Conservation (phyloP, 371 early-diverging fungal species). For the Mortierella sp. region DNA sequence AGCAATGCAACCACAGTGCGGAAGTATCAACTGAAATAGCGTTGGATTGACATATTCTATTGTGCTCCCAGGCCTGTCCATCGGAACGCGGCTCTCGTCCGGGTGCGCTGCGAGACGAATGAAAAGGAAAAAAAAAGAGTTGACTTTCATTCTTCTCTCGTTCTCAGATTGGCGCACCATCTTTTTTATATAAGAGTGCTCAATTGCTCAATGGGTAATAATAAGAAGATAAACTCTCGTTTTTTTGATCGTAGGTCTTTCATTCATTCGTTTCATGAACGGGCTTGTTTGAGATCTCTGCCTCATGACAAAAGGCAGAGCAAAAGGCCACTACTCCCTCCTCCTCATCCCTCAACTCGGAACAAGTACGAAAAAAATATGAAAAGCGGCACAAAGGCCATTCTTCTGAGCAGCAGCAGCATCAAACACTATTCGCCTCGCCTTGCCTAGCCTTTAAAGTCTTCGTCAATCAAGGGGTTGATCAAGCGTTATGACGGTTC, state of each 20-base stretch:
- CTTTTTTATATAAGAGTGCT: too few relatives aligned
- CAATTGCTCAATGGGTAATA: too few relatives aligned
- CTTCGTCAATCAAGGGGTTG: neutral
- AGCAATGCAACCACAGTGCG: neutral
- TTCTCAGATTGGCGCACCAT: too few relatives aligned
- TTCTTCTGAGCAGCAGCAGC: neutral
- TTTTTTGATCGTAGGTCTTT: too few relatives aligned
- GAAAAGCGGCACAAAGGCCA: conserved; percentile 10
- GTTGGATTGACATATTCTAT: neutral
- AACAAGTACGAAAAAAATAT: neutral
- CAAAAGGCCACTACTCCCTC: too few relatives aligned
- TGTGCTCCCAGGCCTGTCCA: neutral
- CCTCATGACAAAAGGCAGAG: neutral
- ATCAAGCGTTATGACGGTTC: neutral
- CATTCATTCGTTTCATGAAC: too few relatives aligned
- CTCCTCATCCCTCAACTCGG: neutral
- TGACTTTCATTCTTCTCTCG: too few relatives aligned
- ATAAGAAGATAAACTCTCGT: too few relatives aligned
- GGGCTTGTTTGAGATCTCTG: neutral
- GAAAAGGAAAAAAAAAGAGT: too few relatives aligned
- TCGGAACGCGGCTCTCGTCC: neutral
- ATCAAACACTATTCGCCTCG: neutral
- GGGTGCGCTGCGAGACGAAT: too few relatives aligned
- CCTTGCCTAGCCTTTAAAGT: neutral
- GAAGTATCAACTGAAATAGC: conserved; percentile 3